These are phyloP conservation scores for Solanum peruvianum DNA, from an alignment of 257 asterid species.

Conservation along the genomic window DNA sequence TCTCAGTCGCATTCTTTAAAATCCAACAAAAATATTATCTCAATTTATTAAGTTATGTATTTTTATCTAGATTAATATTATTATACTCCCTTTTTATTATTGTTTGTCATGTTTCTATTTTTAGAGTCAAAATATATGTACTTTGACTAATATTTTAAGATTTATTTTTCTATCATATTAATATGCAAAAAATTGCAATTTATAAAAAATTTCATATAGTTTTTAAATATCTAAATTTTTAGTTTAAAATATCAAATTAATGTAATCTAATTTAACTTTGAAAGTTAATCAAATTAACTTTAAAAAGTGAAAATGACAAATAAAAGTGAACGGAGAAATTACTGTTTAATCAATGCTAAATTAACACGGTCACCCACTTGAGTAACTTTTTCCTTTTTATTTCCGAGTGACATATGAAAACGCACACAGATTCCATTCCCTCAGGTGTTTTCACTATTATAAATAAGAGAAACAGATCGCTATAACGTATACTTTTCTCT, in stretches of 20 bases:
- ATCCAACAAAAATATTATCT: not conserved
- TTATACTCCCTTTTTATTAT: not conserved
- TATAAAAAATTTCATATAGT: no score
- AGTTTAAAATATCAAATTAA: no score
- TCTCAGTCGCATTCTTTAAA: not conserved
- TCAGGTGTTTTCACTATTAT: not conserved
- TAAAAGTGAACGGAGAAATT: no score
- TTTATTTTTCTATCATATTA: no score
- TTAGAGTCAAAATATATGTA: no score
- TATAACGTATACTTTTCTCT: not conserved
- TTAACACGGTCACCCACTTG: not conserved
- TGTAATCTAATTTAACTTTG: no score
- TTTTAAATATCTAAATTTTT: no score
- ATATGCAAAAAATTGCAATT: no score
- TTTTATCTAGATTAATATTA: not conserved
- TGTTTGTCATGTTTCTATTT: no score
- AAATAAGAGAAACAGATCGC: not conserved
- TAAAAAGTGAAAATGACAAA: fast-evolving
- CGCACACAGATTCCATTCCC: not conserved
- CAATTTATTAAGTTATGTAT: not conserved
- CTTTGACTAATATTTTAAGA: no score
- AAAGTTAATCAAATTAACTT: no score
- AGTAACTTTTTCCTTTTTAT: not conserved
- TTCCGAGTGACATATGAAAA: not conserved
- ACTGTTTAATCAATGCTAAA: not conserved